Evolutionary conservation across 2,329 filamentous ascomycete species (phyloP).

Genomic region (Pseudodiploospora longispora): DNA sequence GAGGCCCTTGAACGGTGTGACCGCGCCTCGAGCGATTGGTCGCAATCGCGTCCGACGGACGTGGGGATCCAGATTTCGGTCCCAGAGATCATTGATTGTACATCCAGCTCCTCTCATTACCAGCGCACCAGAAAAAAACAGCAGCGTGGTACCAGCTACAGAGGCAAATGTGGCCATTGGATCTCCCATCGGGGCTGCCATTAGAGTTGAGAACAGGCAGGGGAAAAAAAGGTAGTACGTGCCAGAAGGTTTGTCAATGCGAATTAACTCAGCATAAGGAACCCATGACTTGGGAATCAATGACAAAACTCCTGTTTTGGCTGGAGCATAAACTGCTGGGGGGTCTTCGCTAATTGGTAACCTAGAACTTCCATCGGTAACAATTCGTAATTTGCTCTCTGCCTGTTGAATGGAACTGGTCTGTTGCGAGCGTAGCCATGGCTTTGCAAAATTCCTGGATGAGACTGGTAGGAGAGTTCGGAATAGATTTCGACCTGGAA

Average conservation of each 20-base stretch:
- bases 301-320: slow-evolving; percentile 63
- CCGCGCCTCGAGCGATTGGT: slow-evolving; percentile 71
- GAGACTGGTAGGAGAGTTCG: too few species aligned
- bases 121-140: slow-evolving; percentile 70
- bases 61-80: slow-evolving; percentile 75
- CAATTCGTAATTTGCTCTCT: slow-evolving; percentile 12
- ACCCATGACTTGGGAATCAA: slow-evolving; percentile 60
- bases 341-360: not conserved
- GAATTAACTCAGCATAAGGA: slow-evolving; percentile 74
- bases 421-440: slow-evolving; percentile 11
- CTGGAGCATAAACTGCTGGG: slow-evolving; percentile 50
- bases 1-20: slow-evolving; percentile 63
- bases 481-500: too few species aligned
- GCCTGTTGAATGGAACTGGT: slow-evolving; percentile 17
- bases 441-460: not conserved
- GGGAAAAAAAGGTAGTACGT: slow-evolving; percentile 83
- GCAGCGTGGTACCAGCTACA: slow-evolving; percentile 54
- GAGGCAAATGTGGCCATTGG: slow-evolving; percentile 53
- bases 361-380: slow-evolving; percentile 1
- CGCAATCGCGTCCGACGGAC: slow-evolving; percentile 69
- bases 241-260: slow-evolving; percentile 73
- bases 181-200: slow-evolving; percentile 62
- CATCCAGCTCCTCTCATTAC: slow-evolving; percentile 86
- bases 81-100: slow-evolving; percentile 86
- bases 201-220: slow-evolving; percentile 74